phyloP scores from a whole-genome alignment of 768 basidiomycete genomes.

The Collybiopsis confluens region DNA sequence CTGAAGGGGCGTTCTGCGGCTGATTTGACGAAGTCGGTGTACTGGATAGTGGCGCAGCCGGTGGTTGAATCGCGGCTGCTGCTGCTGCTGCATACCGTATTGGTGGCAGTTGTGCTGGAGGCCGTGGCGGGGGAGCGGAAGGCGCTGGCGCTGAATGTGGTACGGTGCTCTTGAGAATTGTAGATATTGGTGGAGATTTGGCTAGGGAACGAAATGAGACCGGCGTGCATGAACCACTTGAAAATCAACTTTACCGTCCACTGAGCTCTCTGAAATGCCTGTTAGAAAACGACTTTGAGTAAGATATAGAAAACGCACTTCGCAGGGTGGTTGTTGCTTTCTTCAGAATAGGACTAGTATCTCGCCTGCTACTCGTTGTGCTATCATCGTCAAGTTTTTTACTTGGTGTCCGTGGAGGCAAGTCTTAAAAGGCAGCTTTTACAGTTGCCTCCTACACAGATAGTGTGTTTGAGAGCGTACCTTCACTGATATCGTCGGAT shows the following conservation, averaged over 20 bases:
- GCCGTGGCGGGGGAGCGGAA: slow-evolving; percentile 29
- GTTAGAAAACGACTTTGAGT: slow-evolving; percentile 14
- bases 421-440: slow-evolving; percentile 32
- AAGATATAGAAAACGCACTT: slow-evolving; percentile 46
- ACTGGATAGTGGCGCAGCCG: slow-evolving; percentile 16
- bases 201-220: slow-evolving; percentile 27
- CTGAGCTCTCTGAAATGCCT: slow-evolving; percentile 54
- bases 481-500: slow-evolving; percentile 72
- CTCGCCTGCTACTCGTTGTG: slow-evolving; percentile 66
- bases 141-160: slow-evolving; percentile 36
- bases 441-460: not conserved
- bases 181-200: slow-evolving; percentile 76
- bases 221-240: not conserved
- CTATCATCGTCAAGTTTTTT: slow-evolving; percentile 86
- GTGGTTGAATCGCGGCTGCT: slow-evolving; percentile 35
- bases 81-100: slow-evolving; percentile 70
- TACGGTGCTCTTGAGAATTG: slow-evolving; percentile 73
- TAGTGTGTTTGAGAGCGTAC: slow-evolving; percentile 26
- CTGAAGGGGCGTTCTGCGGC: slow-evolving; percentile 30
- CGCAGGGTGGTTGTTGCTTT: slow-evolving; percentile 58
- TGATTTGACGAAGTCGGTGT: slow-evolving; percentile 23
- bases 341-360: slow-evolving; percentile 77
- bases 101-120: slow-evolving; percentile 45
- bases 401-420: slow-evolving; percentile 56
- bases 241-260: slow-evolving; percentile 49